Evolutionary conservation across 345 rosid genomes (phyloP), one percentile per base, ranked within the genome.

Genomic region (Arabidopsis thaliana): DNA sequence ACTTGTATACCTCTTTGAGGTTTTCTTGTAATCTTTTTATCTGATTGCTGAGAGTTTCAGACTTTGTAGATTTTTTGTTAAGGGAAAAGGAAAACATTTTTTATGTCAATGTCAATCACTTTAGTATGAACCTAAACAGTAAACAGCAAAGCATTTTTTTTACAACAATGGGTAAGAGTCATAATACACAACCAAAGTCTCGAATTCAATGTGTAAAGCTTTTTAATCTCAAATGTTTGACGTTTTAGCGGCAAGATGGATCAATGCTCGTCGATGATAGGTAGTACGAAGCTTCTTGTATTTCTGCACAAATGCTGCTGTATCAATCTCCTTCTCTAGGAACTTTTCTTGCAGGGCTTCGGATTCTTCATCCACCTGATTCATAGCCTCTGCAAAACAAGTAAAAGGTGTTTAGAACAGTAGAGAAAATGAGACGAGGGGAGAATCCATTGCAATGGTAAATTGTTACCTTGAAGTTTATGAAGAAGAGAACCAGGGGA

Each of bases 181-280:
- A n/a, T 3, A 56, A 34, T 7, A 55, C 32, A 28, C n/a, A 14
- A 46, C 8, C 8, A 57, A 57, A 51, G 38, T 16, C 34, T 52
- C 30, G 45, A 8, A 46, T 41, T 52, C 28, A 72, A 20, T 41
- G 24, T 62, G 11, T 12, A 57, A 7, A 65, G 7, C 22, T 12
- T 2, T 10, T n/a, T 4, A 2, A 3, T 11, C 2, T 75, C 53
- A 77, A 33, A 70, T 63, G 50, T 49, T 36, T 64, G 93, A 85
- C 12, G 98, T 83, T 84, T 83, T 89, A 23, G 91, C 88, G 0
- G 91, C 85, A 68, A 90, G 87, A 59, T 92, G 96, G 71, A 85
- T 64, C 9, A 95, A 87, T 33, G 93, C 87, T n/a, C 91, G 87
- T n/a, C 72, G 83, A 69, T 95, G 96, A 79, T 92, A 95, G 8